Evolutionary conservation across 208 protist genomes (phyloP), one percentile per base, ranked within the genome.

Genomic region (Trypanosoma lewisi): DNA sequence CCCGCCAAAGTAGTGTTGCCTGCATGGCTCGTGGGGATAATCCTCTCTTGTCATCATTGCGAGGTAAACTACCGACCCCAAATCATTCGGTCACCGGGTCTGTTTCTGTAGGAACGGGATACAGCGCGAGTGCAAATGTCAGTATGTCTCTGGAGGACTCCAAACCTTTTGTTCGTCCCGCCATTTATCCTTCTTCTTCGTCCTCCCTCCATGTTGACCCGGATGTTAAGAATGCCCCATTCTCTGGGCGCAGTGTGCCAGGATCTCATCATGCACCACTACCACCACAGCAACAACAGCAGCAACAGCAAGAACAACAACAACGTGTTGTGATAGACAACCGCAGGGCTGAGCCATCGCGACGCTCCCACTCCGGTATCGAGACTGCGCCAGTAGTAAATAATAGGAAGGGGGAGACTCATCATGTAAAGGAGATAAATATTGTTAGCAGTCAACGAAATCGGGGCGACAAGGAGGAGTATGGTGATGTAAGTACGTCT

Each of bases 41-140:
- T 62, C 87, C 87, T 6, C 77, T 94, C 4, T 69, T 94, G 9
- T 70, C 61, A 19, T 82, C 77, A 0, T 34, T 67, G n/a, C 62
- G 60, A 14, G 67, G 67, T 16, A 66, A 67, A 34, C 53, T 73
- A 12, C 67, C 67, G 30, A 73, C 67, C 17, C 67, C 67, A 21
- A 67, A 41, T 31, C 67, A 63, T 37, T 77, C 80, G 19, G 56
- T 44, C 39, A 19, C 36, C 2, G 27, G 52, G 28, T 66, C 67
- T 16, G 34, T 50, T 37, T 62, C 67, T 11, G 59, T n/a, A 23
- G 60, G 59, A 14, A 63, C 67, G 14, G 61, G 54, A 3, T 59
- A 67, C 34, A 53, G 42, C 7, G 60, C 53, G 19, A 73, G 61
- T 58, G 59, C 54, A 21, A 73, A 73, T 27, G 30, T 58, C 36